A percentile compares a stretch with the other conserved stretches of the same genome.
phyloP scores from a whole-genome alignment of 345 rosid species.

The Salix purpurea region DNA sequence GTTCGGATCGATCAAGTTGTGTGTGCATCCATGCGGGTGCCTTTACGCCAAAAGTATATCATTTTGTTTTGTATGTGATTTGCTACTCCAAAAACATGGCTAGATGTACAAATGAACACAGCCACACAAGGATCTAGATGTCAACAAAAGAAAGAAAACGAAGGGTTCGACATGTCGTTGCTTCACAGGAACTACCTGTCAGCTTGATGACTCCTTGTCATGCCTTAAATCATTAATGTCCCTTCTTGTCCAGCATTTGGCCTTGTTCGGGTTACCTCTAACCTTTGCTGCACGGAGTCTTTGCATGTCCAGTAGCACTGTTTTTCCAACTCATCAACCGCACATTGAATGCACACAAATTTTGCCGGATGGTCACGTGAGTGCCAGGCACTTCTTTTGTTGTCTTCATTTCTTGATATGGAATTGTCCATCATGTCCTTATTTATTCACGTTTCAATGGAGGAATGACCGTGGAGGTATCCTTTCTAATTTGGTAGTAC shows the following conservation, averaged over 20 bases:
- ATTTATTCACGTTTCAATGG: background rate
- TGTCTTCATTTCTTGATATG: background rate
- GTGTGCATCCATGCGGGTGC: constrained; percentile 13
- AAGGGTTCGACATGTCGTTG: background rate
- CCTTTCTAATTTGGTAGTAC: too few species aligned
- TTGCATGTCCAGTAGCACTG: background rate
- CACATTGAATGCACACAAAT: background rate
- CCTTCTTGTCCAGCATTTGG: background rate
- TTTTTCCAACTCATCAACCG: background rate
- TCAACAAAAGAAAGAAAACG: background rate
- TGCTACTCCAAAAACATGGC: background rate
- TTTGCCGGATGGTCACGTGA: constrained; percentile 13
- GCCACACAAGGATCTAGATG: background rate
- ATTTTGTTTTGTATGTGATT: background rate
- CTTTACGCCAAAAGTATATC: constrained; percentile 3
- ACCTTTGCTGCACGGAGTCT: background rate
- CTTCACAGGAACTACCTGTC: background rate
- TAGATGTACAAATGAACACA: background rate
- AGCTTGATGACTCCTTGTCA: constrained; percentile 13
- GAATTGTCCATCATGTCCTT: background rate
- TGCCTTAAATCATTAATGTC: background rate
- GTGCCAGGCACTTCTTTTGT: background rate
- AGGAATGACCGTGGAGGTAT: background rate
- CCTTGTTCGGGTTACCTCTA: background rate
- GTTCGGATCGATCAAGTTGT: constrained; percentile 21